Evolutionary conservation across 441 rosid genomes (phyloP), one percentile per base, ranked within the genome.

Genomic region (Pelargonium cotyledonis): DNA sequence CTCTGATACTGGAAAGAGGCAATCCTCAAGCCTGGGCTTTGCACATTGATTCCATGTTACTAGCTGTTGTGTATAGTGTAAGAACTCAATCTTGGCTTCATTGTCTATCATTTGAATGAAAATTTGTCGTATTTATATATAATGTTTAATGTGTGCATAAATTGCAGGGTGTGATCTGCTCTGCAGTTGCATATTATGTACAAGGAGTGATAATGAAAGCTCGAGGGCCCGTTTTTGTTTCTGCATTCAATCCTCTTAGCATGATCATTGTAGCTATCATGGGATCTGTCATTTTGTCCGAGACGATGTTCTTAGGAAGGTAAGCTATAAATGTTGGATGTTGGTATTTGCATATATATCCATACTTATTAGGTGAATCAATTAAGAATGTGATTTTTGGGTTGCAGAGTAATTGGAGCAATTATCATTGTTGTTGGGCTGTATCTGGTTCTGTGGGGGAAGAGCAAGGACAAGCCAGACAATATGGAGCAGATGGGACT

Each of bases 201-300:
- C 82, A 80, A 75, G 86, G 87, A 70, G 74, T 71, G 8, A 70
- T 83, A 35, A 83, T 80, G 84, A 85, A 78, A 68, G 70, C 66
- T 19, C 72, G 72, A 57, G 93, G 93, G 43, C 93, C 93, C 0
- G 87, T 86, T 53, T 88, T 84, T 71, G 84, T 83, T 38, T 78
- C 87, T 41, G 85, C 90, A 61, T 86, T 88, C 19, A 86, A 66
- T 77, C 93, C 89, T 19, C 61, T 88, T 26, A 63, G 75, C 53
- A 83, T 86, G 89, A 80, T 88, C 65, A 73, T 86, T 19, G 83
- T 79, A 65, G 83, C 89, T 0, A 65, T 84, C 15, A 55, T 83
- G 58, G 84, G 93, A 35, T 83, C 87, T 62, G 71, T 83, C 66
- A 9, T 82, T 67, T 76, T 88, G 66, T 63, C 84, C 6, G 90